A percentile compares a stretch with the other conserved stretches of the same genome.
Conservation (phyloP, 2,329 filamentous ascomycete genomes). For the Microdochium trichocladiopsis region DNA sequence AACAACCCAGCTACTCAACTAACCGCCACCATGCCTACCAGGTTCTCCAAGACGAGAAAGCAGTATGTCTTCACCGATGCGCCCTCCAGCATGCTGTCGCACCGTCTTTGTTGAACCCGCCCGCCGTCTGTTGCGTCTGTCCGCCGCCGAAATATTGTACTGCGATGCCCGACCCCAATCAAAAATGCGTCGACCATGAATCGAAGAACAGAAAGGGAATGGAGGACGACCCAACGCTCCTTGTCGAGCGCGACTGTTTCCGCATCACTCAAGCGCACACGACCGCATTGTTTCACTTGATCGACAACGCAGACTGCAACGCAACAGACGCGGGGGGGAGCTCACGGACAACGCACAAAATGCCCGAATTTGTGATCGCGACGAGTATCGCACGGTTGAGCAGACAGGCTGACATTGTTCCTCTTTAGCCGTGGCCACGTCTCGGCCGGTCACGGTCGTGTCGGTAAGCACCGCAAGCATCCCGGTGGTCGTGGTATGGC, state of each 20-base stretch:
- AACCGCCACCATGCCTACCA: constrained; percentile 62
- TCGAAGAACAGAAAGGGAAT: background rate
- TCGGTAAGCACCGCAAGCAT: constrained; percentile 98
- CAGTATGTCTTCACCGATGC: constrained; percentile 47
- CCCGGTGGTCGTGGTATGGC: constrained; percentile 79
- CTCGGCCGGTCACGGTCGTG: constrained; percentile 94
- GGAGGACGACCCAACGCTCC: background rate
- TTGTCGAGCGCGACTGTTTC: background rate
- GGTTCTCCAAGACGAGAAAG: constrained; percentile 71
- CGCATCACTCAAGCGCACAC: background rate
- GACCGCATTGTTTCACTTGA: background rate
- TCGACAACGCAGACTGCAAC: background rate
- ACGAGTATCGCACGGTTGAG: background rate
- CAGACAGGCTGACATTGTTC: constrained; percentile 21
- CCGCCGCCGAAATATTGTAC: background rate
- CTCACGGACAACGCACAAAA: constrained; percentile 1
- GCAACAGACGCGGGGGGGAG: background rate
- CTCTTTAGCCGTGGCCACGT: constrained; percentile 83
- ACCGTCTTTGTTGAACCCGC: background rate
- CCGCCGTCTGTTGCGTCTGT: background rate
- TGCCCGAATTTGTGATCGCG: constrained; percentile 1
- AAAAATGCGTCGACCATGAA: background rate
- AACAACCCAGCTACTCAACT: constrained; percentile 17
- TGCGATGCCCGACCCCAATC: background rate
- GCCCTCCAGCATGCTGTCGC: background rate